These are phyloP conservation scores for Trametes punicea DNA, from an alignment of 768 basidiomycete genomes.

Conservation along the genomic window DNA sequence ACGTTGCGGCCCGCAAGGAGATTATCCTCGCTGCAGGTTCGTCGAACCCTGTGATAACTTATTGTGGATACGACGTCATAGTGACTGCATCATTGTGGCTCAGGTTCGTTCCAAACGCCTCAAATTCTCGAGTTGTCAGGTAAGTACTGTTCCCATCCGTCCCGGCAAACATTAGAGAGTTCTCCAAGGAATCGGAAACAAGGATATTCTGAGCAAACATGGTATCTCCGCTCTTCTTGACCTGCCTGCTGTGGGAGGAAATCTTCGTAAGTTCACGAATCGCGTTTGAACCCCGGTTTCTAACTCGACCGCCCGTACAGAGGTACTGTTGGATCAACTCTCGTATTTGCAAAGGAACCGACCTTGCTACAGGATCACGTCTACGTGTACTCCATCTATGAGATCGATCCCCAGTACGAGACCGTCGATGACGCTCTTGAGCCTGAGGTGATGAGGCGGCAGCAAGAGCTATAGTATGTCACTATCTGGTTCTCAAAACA, in stretches of 20 bases:
- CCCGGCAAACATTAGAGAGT: not conserved
- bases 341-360: not conserved
- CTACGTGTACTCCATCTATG: not conserved
- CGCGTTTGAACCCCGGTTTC: not conserved
- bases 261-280: constrained; percentile 3
- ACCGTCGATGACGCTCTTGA: not conserved
- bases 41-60: too few relatives aligned
- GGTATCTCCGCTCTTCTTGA: constrained; percentile 1
- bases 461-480: constrained; percentile 9
- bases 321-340: not conserved
- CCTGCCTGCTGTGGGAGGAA: constrained; percentile 7
- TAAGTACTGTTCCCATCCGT: not conserved
- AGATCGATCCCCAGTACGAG: constrained; percentile 2
- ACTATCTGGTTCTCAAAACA: not conserved
- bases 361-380: constrained; percentile 3
- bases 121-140: constrained; percentile 13
- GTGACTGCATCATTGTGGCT: too few relatives aligned
- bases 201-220: not conserved
- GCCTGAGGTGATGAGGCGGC: not conserved
- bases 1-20: constrained; percentile 1
- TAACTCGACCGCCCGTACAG: not conserved
- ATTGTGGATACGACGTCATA: too few relatives aligned
- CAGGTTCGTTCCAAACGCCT: constrained; percentile 5
- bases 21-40: constrained; percentile 11
- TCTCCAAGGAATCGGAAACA: constrained; percentile 2